Percentiles rank a stretch among this genome's conserved stretches.
phyloP scores from a whole-genome alignment of 2,329 filamentous ascomycete genomes.

The Aspergillus sergii region DNA sequence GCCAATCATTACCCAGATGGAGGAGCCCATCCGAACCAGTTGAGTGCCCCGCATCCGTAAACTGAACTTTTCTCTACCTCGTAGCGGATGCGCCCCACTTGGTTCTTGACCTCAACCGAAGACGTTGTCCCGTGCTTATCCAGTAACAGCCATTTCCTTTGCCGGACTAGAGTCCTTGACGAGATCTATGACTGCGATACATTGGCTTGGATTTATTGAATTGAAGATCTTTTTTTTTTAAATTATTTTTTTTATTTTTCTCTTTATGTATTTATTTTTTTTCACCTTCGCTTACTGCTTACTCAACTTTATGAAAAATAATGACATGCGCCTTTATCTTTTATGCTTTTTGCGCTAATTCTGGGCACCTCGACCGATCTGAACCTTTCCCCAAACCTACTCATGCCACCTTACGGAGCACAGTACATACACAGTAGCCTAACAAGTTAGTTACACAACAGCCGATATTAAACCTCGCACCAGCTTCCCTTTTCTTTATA shows the following conservation, averaged over 20 bases:
- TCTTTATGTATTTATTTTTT: neutral
- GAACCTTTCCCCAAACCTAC: neutral
- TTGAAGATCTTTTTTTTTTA: too few relatives aligned
- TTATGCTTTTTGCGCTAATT: neutral
- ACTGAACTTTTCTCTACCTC: neutral
- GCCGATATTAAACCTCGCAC: neutral
- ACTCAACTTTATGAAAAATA: neutral
- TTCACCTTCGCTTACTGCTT: too few relatives aligned
- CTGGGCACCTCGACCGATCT: neutral
- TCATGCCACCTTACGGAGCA: neutral
- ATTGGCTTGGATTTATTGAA: neutral
- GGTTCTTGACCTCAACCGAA: neutral
- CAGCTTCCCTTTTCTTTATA: neutral
- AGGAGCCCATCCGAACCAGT: neutral
- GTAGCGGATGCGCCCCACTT: neutral
- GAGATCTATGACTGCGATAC: neutral
- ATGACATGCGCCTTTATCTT: neutral
- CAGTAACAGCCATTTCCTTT: neutral
- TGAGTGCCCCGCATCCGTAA: conserved; percentile 1
- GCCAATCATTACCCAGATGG: neutral
- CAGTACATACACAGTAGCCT: neutral
- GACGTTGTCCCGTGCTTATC: neutral
- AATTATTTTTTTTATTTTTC: neutral
- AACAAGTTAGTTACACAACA: neutral
- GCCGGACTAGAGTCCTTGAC: neutral